Conservation (phyloP, 345 rosid genomes). For the Moringa oleifera region DNA sequence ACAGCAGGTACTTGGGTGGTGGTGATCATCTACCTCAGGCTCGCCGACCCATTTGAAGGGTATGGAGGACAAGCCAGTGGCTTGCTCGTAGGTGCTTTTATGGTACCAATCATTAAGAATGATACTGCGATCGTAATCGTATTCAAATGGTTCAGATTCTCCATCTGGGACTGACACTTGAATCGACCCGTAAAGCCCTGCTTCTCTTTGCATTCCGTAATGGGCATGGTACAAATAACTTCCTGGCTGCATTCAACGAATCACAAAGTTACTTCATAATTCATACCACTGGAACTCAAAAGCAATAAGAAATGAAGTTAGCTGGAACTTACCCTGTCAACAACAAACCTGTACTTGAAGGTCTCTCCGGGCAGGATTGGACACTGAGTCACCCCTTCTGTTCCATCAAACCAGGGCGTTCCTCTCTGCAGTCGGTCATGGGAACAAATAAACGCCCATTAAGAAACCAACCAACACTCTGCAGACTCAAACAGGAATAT, state of each 20-base stretch:
- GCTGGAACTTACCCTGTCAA: slow-evolving; percentile 56
- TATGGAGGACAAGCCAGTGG: slow-evolving; percentile 48
- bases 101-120: slow-evolving; percentile 79
- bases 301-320: neutral
- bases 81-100: slow-evolving; percentile 50
- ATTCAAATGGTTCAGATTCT: slow-evolving; percentile 52
- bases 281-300: neutral
- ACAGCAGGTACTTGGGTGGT: no score
- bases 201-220: slow-evolving; percentile 75
- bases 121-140: slow-evolving; percentile 56
- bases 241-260: slow-evolving; percentile 40
- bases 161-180: slow-evolving; percentile 39
- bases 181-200: slow-evolving; percentile 67
- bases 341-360: slow-evolving; percentile 54
- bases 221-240: slow-evolving; percentile 75
- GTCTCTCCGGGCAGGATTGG: slow-evolving; percentile 66
- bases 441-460: neutral
- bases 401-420: slow-evolving; percentile 73
- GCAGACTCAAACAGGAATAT: neutral
- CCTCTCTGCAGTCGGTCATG: slow-evolving; percentile 47
- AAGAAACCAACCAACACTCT: neutral
- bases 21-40: slow-evolving; percentile 72
- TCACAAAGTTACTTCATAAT: neutral
- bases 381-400: slow-evolving; percentile 69
- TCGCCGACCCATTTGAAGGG: slow-evolving; percentile 74